A percentile compares a stretch with the other conserved stretches of the same genome.
Conservation (phyloP, 345 rosid species). For the Populus alba region DNA sequence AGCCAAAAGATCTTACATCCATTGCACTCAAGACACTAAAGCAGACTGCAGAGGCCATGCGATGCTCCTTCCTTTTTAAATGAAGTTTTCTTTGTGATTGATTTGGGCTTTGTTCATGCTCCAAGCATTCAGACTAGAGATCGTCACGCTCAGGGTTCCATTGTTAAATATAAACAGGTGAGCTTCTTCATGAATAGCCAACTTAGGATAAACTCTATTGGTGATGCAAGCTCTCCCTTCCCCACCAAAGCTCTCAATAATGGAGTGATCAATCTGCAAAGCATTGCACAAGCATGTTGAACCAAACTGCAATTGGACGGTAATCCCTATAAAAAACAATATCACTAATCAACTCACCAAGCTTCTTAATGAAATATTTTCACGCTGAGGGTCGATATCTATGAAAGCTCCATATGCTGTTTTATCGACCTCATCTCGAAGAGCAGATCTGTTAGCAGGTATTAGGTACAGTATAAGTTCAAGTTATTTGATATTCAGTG, state of each 20-base stretch:
- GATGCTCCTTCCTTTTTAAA: no score
- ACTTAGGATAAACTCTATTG: slow-evolving; percentile 32
- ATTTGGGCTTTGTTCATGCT: slow-evolving; percentile 54
- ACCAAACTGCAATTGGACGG: no score
- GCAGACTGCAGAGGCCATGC: no score
- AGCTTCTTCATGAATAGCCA: slow-evolving; percentile 19
- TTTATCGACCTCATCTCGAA: slow-evolving; percentile 40
- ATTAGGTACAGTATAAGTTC: not conserved
- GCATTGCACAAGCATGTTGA: no score
- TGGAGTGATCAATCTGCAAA: slow-evolving; percentile 39
- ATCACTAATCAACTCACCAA: slow-evolving; percentile 19
- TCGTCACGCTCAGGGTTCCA: slow-evolving; percentile 37
- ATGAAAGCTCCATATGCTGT: slow-evolving; percentile 53
- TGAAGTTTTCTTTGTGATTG: no score
- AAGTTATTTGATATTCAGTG: not conserved
- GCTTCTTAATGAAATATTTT: slow-evolving; percentile 42
- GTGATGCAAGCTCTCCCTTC: slow-evolving; percentile 35
- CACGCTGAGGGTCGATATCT: slow-evolving; percentile 37
- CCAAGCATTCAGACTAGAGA: slow-evolving; percentile 54
- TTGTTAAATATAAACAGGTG: slow-evolving; percentile 31
- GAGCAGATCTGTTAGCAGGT: slow-evolving; percentile 42
- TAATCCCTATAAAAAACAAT: no score
- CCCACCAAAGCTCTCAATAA: slow-evolving; percentile 36
- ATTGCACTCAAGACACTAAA: no score
- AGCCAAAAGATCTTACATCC: no score